These are phyloP conservation scores for Puccinellia tenuiflora DNA, from an alignment of 176 grass and related monocot species.

Conservation along the genomic window DNA sequence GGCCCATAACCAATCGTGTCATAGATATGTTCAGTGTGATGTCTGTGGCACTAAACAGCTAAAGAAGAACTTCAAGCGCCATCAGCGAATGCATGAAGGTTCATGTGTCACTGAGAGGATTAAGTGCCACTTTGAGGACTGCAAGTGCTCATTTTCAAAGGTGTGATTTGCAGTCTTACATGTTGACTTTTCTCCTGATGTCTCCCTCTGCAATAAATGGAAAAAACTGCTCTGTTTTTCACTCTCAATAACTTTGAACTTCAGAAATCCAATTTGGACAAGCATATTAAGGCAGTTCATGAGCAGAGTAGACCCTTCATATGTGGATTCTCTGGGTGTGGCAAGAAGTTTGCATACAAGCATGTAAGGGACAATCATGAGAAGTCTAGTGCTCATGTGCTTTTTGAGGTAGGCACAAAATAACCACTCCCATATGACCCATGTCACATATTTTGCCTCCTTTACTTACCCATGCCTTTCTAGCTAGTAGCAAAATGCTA, in stretches of 20 bases:
- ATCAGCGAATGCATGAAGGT: slow-evolving; percentile 54
- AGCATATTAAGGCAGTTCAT: slow-evolving; percentile 61
- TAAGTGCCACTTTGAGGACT: slow-evolving; percentile 55
- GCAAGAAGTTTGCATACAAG: slow-evolving; percentile 63
- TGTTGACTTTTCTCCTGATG: not conserved
- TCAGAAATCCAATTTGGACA: slow-evolving; percentile 69
- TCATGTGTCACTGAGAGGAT: slow-evolving; percentile 31
- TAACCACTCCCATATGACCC: not conserved
- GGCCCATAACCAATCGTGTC: slow-evolving; percentile 53
- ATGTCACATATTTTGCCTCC: not conserved
- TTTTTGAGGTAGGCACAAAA: slow-evolving; percentile 34
- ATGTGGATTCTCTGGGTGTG: slow-evolving; percentile 55
- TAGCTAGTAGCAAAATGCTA: not conserved
- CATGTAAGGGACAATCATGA: slow-evolving; percentile 91
- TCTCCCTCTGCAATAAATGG: not conserved
- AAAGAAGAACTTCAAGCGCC: slow-evolving; percentile 80
- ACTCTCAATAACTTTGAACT: slow-evolving; percentile 18
- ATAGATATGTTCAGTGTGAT: slow-evolving; percentile 52
- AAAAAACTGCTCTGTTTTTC: not conserved
- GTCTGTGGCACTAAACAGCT: slow-evolving; percentile 63
- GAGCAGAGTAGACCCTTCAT: slow-evolving; percentile 40
- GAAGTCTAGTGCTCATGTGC: slow-evolving; percentile 41
- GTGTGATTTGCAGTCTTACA: slow-evolving; percentile 24
- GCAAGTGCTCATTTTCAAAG: slow-evolving; percentile 68
- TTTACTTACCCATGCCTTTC: too few relatives aligned